These are phyloP conservation scores for Magnusiomyces sp. DNA, from an alignment of 1,139 yeast genomes.

Conservation along the genomic window DNA sequence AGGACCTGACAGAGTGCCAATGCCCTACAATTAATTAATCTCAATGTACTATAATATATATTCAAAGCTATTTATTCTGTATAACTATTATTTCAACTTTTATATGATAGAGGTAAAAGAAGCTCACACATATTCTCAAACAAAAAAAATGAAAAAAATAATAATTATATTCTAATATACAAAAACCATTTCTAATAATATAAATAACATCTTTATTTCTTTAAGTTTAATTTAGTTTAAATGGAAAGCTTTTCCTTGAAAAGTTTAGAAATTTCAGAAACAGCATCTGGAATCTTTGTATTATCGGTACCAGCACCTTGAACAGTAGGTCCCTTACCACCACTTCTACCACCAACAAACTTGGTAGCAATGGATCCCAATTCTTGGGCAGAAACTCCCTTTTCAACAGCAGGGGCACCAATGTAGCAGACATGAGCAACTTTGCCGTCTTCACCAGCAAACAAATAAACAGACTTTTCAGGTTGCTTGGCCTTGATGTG, in stretches of 20 bases:
- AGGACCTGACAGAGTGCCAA: too few species aligned
- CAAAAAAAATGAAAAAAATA: neutral
- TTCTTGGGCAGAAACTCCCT: conserved; percentile 69
- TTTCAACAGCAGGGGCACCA: conserved; percentile 58
- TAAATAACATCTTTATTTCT: neutral
- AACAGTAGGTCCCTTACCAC: conserved; percentile 94
- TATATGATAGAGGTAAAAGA: neutral
- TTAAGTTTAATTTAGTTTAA: conserved; percentile 2
- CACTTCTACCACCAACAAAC: conserved; percentile 91
- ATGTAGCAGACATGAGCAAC: conserved; percentile 95
- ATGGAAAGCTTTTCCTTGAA: conserved; percentile 42
- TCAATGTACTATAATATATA: neutral
- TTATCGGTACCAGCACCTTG: conserved; percentile 95
- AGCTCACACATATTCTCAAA: too few species aligned
- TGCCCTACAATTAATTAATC: too few species aligned
- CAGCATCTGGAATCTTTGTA: conserved; percentile 60
- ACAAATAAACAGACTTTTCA: conserved; percentile 70
- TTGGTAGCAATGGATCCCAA: conserved; percentile 64
- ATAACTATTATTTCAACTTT: neutral
- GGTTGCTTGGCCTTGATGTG: conserved; percentile 70
- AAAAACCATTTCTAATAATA: neutral
- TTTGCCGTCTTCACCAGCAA: conserved; percentile 69
- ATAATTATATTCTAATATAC: neutral
- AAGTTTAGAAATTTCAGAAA: conserved; percentile 53
- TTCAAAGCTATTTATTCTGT: neutral